Base-by-base conservation (phyloP, 805 yeast species). In the Candida sakaeoensis region DNA sequence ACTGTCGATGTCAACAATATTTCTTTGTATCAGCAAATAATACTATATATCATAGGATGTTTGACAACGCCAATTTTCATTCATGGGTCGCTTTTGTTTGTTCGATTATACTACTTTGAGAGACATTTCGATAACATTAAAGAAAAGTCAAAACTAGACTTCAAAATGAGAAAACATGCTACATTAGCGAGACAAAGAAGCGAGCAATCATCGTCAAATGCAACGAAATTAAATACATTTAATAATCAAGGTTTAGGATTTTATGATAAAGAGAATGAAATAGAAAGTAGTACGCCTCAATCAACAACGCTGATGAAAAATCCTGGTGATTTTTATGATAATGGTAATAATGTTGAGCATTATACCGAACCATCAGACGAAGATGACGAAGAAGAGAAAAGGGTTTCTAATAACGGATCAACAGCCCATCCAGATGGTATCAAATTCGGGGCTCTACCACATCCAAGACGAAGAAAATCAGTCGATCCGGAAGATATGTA, bases 71-170 rank as follows among this genome's bases (percentile, higher is more conserved):
- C 98, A 1, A 85, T 93, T 15, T 82, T 83, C 55, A 86, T 95
- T 39, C 95, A 93, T 57, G 79, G 95, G 0, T 73, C 77, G 1
- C 65, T 93, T 25, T 80, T 88, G 7, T 78, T 87, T 46, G 66
- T 90, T 8, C 74, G 99, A 37, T 66, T 93, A 33, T 86, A 85
- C 57, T 85, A 95, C 87, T 93, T 86, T 61, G 95, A 89, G 57
- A 76, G 87, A 48, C 75, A 82, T 50, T 88, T 93, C 60, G 91
- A 87, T 55, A 79, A 82, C 49, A 90, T 93, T 57, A 82, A 82
- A 45, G 77, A 72, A 43, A 73, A 74, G 39, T 86, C 97, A n/a
- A 85, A 84, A 53, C 57, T 77, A 43, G 85, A 90, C 57, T 84
- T 80, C 58, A 77, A 79, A 54, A 80, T 89, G 84, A 77, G 99